Evolutionary conservation across 2,329 filamentous ascomycete genomes (phyloP).

Genomic region (Remersonia thermophila): DNA sequence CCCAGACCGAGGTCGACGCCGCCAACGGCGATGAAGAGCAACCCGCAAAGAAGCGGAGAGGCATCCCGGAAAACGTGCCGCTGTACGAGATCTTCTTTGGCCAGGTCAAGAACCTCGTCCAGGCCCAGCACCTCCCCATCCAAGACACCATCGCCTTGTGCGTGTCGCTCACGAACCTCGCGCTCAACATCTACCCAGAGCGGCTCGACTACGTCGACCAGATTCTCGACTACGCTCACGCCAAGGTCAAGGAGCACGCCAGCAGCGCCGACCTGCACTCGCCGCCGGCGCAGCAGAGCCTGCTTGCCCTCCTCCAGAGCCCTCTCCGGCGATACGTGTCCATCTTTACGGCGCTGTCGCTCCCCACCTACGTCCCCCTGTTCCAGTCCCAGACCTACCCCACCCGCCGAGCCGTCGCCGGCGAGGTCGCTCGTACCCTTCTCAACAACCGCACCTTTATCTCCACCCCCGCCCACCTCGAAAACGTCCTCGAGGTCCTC

Average conservation of each 20-base stretch:
- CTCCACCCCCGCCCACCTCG: slow-evolving; percentile 63
- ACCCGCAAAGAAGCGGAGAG: slow-evolving; percentile 27
- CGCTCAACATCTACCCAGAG: slow-evolving; percentile 90
- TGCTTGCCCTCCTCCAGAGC: slow-evolving; percentile 80
- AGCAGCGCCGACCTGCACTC: slow-evolving; percentile 96
- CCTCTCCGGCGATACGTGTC: slow-evolving; percentile 84
- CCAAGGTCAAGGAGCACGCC: slow-evolving; percentile 76
- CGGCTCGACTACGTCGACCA: slow-evolving; percentile 91
- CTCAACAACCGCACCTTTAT: slow-evolving; percentile 73
- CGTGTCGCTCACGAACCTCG: slow-evolving; percentile 86
- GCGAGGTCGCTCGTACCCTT: slow-evolving; percentile 73
- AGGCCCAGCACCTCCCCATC: slow-evolving; percentile 79
- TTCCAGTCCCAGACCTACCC: slow-evolving; percentile 87
- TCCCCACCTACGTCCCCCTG: slow-evolving; percentile 84
- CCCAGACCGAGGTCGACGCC: slow-evolving; percentile 35
- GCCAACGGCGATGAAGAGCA: slow-evolving; percentile 32
- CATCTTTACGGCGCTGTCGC: slow-evolving; percentile 86
- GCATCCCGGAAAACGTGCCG: slow-evolving; percentile 66
- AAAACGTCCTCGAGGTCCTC: slow-evolving; percentile 78
- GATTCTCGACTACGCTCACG: slow-evolving; percentile 74
- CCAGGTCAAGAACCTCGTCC: slow-evolving; percentile 87
- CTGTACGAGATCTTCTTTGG: slow-evolving; percentile 96
- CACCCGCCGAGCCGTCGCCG: slow-evolving; percentile 79
- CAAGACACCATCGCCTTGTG: slow-evolving; percentile 89
- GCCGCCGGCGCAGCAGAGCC: slow-evolving; percentile 71